Evolutionary conservation across 805 yeast species (phyloP).

Genomic region (Candida schatavii): DNA sequence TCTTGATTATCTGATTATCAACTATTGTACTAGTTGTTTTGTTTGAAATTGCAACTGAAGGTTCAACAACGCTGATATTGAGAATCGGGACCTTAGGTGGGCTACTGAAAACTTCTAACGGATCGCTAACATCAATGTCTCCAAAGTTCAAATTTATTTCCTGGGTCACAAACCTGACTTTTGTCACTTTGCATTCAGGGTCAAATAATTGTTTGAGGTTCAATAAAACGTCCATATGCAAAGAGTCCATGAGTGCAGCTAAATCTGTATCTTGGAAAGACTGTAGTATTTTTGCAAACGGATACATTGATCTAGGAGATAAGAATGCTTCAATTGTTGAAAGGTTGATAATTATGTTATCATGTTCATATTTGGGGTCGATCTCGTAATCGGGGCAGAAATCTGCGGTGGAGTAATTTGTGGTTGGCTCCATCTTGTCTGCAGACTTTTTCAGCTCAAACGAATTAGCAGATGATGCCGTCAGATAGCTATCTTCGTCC

Average conservation of each 20-base stretch:
- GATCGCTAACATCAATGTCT: slow-evolving; percentile 20
- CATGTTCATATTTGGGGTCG: slow-evolving; percentile 46
- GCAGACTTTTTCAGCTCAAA: slow-evolving; percentile 6
- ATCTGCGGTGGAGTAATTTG: slow-evolving; percentile 27
- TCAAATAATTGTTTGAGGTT: slow-evolving; percentile 34
- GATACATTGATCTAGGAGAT: slow-evolving; percentile 43
- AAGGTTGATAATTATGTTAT: slow-evolving; percentile 53
- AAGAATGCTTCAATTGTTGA: slow-evolving; percentile 47
- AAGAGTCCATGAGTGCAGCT: slow-evolving; percentile 54
- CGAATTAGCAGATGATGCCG: slow-evolving; percentile 6
- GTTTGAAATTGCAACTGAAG: slow-evolving; percentile 30
- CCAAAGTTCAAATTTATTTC: slow-evolving; percentile 38
- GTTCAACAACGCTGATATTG: slow-evolving; percentile 30
- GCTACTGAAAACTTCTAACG: slow-evolving; percentile 24
- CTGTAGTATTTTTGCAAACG: slow-evolving; percentile 35
- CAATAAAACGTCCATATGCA: slow-evolving; percentile 59
- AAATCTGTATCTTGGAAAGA: slow-evolving; percentile 37
- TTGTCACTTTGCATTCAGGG: slow-evolving; percentile 34
- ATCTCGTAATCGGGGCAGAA: slow-evolving; percentile 27
- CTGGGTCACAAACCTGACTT: slow-evolving; percentile 50
- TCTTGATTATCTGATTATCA: slow-evolving; percentile 4
- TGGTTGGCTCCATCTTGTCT: slow-evolving; percentile 18
- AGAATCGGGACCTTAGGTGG: slow-evolving; percentile 23
- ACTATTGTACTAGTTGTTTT: slow-evolving; percentile 9
- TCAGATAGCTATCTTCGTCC: slow-evolving; percentile 8